Conservation (phyloP, 345 rosid genomes). For the Camelina neglecta region DNA sequence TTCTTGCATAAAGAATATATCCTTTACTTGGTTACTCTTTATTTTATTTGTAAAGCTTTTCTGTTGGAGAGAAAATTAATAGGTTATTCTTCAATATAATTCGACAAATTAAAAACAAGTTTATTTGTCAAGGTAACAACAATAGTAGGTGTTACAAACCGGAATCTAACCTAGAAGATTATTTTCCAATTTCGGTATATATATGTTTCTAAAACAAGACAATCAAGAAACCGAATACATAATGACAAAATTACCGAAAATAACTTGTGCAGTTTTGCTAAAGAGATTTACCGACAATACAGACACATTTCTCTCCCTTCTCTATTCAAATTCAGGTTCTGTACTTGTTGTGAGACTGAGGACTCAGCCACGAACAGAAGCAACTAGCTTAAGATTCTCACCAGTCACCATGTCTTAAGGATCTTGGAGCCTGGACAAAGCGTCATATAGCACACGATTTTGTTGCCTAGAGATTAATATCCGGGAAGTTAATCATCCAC, state of each 20-base stretch:
- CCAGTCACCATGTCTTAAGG: not conserved
- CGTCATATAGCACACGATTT: not conserved
- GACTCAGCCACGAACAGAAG: not conserved
- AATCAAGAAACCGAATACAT: not conserved
- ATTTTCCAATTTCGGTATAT: not conserved
- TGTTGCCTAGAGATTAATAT: not conserved
- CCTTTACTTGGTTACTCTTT: constrained; percentile 37
- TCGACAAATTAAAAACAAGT: not conserved
- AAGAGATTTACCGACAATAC: not conserved
- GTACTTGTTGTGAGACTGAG: constrained; percentile 4
- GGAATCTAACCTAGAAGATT: not conserved
- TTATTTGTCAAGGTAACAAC: no score
- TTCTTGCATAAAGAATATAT: constrained; percentile 22
- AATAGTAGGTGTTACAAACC: not conserved
- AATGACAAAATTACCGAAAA: no score
- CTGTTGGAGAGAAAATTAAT: no score
- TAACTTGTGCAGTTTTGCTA: not conserved
- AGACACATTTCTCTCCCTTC: not conserved
- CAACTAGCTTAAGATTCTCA: not conserved
- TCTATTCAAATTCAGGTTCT: not conserved
- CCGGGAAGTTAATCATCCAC: constrained; percentile 51
- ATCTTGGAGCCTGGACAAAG: not conserved
- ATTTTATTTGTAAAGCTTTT: not conserved
- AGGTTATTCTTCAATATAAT: not conserved
- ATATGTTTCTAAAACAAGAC: not conserved